A percentile compares a stretch with the other conserved stretches of the same genome.
Evolutionary conservation across 306 rosid genomes (phyloP).

Genomic region (Psophocarpus tetragonolobus): DNA sequence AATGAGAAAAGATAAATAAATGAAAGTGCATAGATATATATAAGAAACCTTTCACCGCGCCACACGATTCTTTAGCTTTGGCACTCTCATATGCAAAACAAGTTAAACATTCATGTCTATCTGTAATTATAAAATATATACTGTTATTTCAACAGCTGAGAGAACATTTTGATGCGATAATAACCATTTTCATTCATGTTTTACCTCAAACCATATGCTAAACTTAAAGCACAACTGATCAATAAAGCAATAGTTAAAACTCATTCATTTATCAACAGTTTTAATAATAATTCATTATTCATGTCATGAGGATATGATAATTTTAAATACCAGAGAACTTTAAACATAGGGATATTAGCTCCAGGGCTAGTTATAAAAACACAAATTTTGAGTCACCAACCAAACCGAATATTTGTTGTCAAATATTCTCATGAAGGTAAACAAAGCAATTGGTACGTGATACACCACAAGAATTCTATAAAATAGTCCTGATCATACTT

Average conservation of each 20-base stretch:
- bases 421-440: not conserved
- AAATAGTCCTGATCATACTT: constrained; percentile 47
- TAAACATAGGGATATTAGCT: not conserved
- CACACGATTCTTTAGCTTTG: no score
- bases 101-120: not conserved
- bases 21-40: not conserved
- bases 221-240: not conserved
- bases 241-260: constrained; percentile 5
- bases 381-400: not conserved
- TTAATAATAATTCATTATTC: not conserved
- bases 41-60: no score
- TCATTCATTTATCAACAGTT: constrained; percentile 5
- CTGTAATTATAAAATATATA: not conserved
- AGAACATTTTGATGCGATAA: constrained; percentile 14
- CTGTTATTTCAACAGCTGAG: not conserved
- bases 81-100: not conserved
- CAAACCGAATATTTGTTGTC: not conserved
- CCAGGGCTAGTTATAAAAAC: not conserved
- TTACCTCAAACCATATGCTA: not conserved
- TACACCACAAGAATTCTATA: not conserved
- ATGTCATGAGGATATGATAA: not conserved
- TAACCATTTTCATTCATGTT: not conserved
- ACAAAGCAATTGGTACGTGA: not conserved
- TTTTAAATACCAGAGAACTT: not conserved
- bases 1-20: not conserved